These are phyloP conservation scores for Aspergillus sparsus DNA, from an alignment of 495 filamentous ascomycete species.

Conservation along the genomic window DNA sequence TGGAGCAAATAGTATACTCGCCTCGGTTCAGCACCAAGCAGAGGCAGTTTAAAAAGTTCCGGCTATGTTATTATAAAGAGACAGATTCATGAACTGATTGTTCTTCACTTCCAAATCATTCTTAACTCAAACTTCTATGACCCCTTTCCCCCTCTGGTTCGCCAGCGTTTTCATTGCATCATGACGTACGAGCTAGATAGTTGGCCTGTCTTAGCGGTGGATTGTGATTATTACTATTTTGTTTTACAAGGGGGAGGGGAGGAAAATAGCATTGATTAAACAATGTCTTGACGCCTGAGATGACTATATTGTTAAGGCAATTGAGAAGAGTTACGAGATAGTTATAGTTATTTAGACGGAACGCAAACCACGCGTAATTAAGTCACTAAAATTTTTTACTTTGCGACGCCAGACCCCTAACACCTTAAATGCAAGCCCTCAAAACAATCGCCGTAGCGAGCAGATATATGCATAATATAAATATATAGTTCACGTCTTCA, in stretches of 20 bases:
- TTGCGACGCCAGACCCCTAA: slow-evolving; percentile 11
- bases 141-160: too few relatives aligned
- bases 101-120: not conserved
- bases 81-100: not conserved
- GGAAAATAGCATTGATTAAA: too few relatives aligned
- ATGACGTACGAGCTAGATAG: too few relatives aligned
- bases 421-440: slow-evolving; percentile 19
- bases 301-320: too few relatives aligned
- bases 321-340: too few relatives aligned
- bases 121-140: not conserved
- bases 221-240: too few relatives aligned
- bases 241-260: too few relatives aligned
- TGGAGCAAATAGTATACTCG: not conserved
- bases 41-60: slow-evolving; percentile 4
- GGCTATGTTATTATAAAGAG: not conserved
- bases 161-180: too few relatives aligned
- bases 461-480: not conserved
- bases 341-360: too few relatives aligned
- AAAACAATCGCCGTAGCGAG: not conserved
- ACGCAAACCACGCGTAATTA: not conserved
- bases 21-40: slow-evolving; percentile 3
- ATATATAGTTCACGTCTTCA: not conserved
- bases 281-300: too few relatives aligned
- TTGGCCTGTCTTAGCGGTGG: too few relatives aligned
- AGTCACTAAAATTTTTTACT: not conserved